A percentile compares a stretch with the other conserved stretches of the same genome.
Conservation (phyloP, 176 grass and related monocot species). For the Paspalum notatum region DNA sequence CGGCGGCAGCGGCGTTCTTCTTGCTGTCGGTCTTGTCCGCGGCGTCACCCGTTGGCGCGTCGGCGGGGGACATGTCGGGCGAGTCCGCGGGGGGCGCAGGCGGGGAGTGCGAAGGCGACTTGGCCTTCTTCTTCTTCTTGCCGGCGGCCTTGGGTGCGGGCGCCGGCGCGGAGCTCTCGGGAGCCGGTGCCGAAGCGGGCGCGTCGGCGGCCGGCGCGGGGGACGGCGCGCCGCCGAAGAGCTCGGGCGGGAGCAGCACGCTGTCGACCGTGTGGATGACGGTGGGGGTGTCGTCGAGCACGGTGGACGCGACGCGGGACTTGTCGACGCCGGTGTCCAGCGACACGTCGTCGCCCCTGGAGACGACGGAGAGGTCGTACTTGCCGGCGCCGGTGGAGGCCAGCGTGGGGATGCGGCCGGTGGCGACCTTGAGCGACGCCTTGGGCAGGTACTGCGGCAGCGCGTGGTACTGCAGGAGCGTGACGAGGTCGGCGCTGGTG, state of each 20-base stretch:
- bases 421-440: constrained; percentile 80
- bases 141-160: constrained; percentile 40
- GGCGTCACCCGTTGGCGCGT: constrained; percentile 47
- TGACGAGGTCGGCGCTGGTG: constrained; percentile 77
- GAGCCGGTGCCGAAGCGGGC: constrained; percentile 38
- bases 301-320: constrained; percentile 83
- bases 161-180: constrained; percentile 31
- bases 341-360: constrained; percentile 79
- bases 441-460: constrained; percentile 87
- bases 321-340: constrained; percentile 81
- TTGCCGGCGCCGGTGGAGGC: constrained; percentile 75
- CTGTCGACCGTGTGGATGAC: constrained; percentile 81
- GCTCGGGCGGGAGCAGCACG: constrained; percentile 62
- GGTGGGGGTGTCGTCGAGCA: constrained; percentile 75
- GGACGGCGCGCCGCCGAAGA: constrained; percentile 69
- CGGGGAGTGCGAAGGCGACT: constrained; percentile 58
- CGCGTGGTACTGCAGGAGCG: constrained; percentile 91
- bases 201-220: constrained; percentile 41
- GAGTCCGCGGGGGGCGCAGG: constrained; percentile 63
- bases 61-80: constrained; percentile 60
- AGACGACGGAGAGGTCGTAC: constrained; percentile 76
- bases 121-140: constrained; percentile 53
- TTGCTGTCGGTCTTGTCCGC: constrained; percentile 43
- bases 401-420: constrained; percentile 64
- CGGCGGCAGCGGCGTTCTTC: constrained; percentile 26